phyloP scores from a whole-genome alignment of 2,329 filamentous ascomycete species.

The Paracorniculantispora psalliotae region DNA sequence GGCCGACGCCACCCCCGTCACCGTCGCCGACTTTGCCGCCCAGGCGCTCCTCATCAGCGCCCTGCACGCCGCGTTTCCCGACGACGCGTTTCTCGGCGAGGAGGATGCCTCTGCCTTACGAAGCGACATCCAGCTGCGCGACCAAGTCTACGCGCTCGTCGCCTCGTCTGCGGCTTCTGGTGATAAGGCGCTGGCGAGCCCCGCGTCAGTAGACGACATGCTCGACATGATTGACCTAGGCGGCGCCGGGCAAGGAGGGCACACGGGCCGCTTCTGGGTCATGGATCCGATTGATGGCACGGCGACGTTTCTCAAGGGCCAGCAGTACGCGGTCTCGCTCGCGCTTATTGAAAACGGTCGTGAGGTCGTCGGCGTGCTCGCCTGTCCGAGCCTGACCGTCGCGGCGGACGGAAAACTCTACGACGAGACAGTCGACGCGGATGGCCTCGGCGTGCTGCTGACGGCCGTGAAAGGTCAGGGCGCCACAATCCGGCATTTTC shows the following conservation, averaged over 20 bases:
- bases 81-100: slow-evolving; percentile 57
- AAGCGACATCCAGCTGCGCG: slow-evolving; percentile 39
- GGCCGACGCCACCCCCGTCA: slow-evolving; percentile 55
- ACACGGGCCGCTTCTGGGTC: slow-evolving; percentile 48
- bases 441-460: slow-evolving; percentile 33
- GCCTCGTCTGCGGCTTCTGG: slow-evolving; percentile 19
- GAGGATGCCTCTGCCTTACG: slow-evolving; percentile 52
- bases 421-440: slow-evolving; percentile 29
- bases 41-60: slow-evolving; percentile 57
- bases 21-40: slow-evolving; percentile 58
- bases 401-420: slow-evolving; percentile 28
- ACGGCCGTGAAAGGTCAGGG: slow-evolving; percentile 29
- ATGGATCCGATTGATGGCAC: slow-evolving; percentile 64
- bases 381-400: slow-evolving; percentile 53
- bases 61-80: slow-evolving; percentile 48
- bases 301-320: slow-evolving; percentile 53
- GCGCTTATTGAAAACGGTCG: slow-evolving; percentile 52
- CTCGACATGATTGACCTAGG: slow-evolving; percentile 58
- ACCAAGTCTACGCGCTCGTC: slow-evolving; percentile 53
- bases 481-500: slow-evolving; percentile 24
- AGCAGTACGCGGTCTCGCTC: slow-evolving; percentile 60
- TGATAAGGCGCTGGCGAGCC: slow-evolving; percentile 29
- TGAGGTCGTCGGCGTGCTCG: slow-evolving; percentile 55
- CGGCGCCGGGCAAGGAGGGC: slow-evolving; percentile 34
- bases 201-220: slow-evolving; percentile 48